Conservation (phyloP, 805 yeast genomes). For the Lipomyces spencermartinsiae region DNA sequence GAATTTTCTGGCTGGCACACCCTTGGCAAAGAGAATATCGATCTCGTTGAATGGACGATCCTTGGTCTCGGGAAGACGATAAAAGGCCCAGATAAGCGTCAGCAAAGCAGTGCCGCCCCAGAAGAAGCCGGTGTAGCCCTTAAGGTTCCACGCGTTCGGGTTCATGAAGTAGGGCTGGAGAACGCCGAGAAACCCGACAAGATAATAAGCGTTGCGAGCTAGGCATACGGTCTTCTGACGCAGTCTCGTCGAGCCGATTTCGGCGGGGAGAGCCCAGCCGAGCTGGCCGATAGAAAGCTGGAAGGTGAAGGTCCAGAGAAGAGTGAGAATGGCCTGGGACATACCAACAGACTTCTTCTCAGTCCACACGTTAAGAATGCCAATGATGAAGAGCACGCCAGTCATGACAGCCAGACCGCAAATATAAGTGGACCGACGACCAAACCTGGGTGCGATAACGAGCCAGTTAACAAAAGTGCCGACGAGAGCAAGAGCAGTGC, state of each 20-base stretch:
- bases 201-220: slow-evolving; percentile 47
- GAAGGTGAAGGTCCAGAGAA: slow-evolving; percentile 55
- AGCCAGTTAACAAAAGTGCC: slow-evolving; percentile 46
- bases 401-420: slow-evolving; percentile 25
- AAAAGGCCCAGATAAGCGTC: slow-evolving; percentile 53
- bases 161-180: slow-evolving; percentile 58
- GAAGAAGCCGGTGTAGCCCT: slow-evolving; percentile 56
- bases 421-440: slow-evolving; percentile 33
- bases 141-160: slow-evolving; percentile 54
- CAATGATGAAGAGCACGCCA: slow-evolving; percentile 29
- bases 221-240: slow-evolving; percentile 54
- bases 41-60: slow-evolving; percentile 40
- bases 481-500: slow-evolving; percentile 45
- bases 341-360: not conserved
- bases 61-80: slow-evolving; percentile 65
- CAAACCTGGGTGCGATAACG: slow-evolving; percentile 38
- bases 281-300: slow-evolving; percentile 55
- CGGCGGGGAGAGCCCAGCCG: slow-evolving; percentile 51
- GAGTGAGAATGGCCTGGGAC: slow-evolving; percentile 40
- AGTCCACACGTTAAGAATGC: slow-evolving; percentile 26
- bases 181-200: slow-evolving; percentile 34
- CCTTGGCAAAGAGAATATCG: slow-evolving; percentile 50
- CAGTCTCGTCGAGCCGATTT: slow-evolving; percentile 52
- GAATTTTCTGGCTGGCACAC: slow-evolving; percentile 37
- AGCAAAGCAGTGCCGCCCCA: slow-evolving; percentile 50